Conservation (phyloP, 2,329 filamentous ascomycete genomes). For the Phyllosticta citribraziliensis region DNA sequence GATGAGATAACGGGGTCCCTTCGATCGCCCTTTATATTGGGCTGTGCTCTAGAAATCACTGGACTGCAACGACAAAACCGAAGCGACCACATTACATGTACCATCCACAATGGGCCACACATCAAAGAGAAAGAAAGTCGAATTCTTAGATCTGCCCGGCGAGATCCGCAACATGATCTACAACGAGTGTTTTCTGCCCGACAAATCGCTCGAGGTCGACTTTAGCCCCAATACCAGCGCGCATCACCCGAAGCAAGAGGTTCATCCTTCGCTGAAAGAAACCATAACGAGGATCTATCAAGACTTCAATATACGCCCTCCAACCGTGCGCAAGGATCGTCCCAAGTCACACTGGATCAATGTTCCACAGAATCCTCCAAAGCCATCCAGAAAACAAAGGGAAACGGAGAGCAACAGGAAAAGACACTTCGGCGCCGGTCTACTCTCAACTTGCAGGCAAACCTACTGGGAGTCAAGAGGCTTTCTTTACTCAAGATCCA, state of each 20-base stretch:
- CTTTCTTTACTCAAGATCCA: conserved; percentile 21
- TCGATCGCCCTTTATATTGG: no score
- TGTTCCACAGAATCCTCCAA: not conserved
- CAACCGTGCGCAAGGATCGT: not conserved
- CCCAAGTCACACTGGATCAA: not conserved
- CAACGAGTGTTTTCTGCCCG: conserved; percentile 20
- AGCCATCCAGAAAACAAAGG: not conserved
- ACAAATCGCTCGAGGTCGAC: conserved; percentile 19
- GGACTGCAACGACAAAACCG: not conserved
- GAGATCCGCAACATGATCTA: conserved; percentile 44
- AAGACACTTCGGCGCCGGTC: conserved; percentile 16
- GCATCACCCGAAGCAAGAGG: conserved; percentile 6
- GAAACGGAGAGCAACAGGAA: not conserved
- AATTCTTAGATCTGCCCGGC: conserved; percentile 33
- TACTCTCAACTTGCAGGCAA: conserved; percentile 22
- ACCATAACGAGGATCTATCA: conserved; percentile 10
- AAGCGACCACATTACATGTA: not conserved
- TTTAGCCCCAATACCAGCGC: conserved; percentile 13
- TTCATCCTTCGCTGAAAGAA: not conserved
- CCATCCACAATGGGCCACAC: not conserved
- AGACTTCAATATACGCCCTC: conserved; percentile 11
- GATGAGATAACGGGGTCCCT: no score
- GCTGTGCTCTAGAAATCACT: no score
- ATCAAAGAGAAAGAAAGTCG: conserved; percentile 7
- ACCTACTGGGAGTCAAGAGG: conserved; percentile 18